Base-by-base conservation (phyloP, 257 asterid species). In the Jasminum sambac region DNA sequence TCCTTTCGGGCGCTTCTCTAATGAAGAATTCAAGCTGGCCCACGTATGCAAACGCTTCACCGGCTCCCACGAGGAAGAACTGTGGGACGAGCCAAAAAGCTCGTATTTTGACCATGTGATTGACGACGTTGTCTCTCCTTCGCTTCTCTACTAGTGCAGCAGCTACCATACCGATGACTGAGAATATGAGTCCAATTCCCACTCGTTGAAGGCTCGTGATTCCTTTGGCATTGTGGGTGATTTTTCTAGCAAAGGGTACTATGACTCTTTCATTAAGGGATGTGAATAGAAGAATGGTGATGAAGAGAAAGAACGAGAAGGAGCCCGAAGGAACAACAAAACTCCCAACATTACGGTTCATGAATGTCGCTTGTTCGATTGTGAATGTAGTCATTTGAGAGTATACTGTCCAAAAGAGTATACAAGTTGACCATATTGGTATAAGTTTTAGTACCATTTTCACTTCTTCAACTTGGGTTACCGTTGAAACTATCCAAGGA, bases 11-110 rank as follows among this genome's bases (percentile, higher is more conserved):
- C 25, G 95, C 98, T 81, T 92, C 98, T 24, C 92, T 72, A 39
- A 89, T 89, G 74, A 92, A 92, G 61, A 92, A 92, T 81, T 92
- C 96, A 0, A 92, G 90, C 86, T 92, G 98, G 4, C 98, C 98
- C 0, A 92, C 98, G 26, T 92, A 92, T 5, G 90, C 95, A 58
- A 92, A 92, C 2, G 96, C 96, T 71, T 92, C 98, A 0, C 96
- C 96, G 0, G 98, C 96, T 39, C 98, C 98, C 0, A 92, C 96
- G 0, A 92, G 75, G 75, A 89, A 89, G 60, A 86, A 90, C 75
- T 92, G 98, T 11, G 96, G 96, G 8, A 88, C 89, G 10, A 92
- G 72, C 98, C 96, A 92, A 62, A 92, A 89, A 0, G 98, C 98
- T 0, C 85, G 66, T 30, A 91, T 83, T 0, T 10, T 80, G 3